Evolutionary conservation across 1,139 yeast genomes (phyloP), one percentile per base, ranked within the genome.

Genomic region (Hyphopichia burtonii): DNA sequence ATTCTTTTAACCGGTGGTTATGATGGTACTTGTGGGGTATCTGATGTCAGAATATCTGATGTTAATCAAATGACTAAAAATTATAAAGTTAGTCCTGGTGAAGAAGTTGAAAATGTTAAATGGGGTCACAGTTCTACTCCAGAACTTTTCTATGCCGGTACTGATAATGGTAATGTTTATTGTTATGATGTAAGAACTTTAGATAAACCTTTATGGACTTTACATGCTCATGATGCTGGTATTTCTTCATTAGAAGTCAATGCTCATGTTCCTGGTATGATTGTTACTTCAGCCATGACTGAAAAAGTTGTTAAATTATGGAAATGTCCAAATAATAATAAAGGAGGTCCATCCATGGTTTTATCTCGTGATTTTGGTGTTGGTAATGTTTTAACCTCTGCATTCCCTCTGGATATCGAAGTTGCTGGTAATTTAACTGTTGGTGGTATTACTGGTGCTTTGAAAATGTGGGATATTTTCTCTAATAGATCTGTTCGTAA

Each of bases 181-280:
- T 86, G 94, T 50, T 91, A 86, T 56, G 99, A 93, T 65, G 84
- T 88, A 37, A 81, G 96, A 61, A 78, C 73, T 39, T 75, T 73
- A 36, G 73, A 77, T 41, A 80, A 77, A 51, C 90, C 96, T 20
- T 58, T 93, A 32, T 93, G 99, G 99, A 88, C 96, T 5, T 75
- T 93, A 55, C 96, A 94, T 66, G 99, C 99, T 2, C 99, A 93
- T 62, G 98, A 93, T 65, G 81, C 95, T 4, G 97, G 96, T 45
- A 85, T 93, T 46, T 85, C 97, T 10, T 76, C 94, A 3, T 76
- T 94, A 54, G 86, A 84, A 53, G 76, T 84, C 37, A 90, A 88
- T 63, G 60, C 64, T 28, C 77, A 73, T 58, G 65, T 89, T 38
- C 84, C 85, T 22, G 95, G 95, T 15, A 71, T 87, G 74, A 66